A percentile compares a stretch with the other conserved stretches of the same genome.
Evolutionary conservation across 2,329 filamentous ascomycete genomes (phyloP).

Genomic region (Cladosporium sp.): DNA sequence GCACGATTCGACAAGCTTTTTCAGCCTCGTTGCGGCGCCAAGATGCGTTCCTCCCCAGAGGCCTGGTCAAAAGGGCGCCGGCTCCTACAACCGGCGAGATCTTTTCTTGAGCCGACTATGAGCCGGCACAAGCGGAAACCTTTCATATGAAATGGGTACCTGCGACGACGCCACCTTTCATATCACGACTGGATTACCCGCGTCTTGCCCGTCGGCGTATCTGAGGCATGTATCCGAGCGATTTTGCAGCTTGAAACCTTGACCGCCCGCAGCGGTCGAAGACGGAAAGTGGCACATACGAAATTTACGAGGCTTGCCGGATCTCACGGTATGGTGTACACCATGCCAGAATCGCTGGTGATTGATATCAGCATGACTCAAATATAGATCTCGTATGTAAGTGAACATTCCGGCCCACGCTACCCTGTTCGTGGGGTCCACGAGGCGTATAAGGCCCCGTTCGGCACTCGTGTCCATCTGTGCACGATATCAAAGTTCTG

Average conservation of each 20-base stretch:
- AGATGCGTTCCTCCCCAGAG: too few species aligned
- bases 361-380: too few species aligned
- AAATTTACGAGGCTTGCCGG: background rate
- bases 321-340: background rate
- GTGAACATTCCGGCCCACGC: background rate
- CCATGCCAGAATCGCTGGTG: too few species aligned
- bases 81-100: background rate
- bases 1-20: too few species aligned
- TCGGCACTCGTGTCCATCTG: background rate
- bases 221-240: background rate
- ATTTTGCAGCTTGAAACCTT: background rate
- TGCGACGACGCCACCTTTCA: background rate
- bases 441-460: background rate
- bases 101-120: slow-evolving; percentile 1
- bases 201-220: too few species aligned
- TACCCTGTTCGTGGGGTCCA: background rate
- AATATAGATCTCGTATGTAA: too few species aligned
- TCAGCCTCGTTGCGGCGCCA: too few species aligned
- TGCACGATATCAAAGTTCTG: background rate
- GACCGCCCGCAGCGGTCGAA: background rate
- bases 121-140: background rate
- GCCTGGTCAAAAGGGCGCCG: background rate
- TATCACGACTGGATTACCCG: too few species aligned
- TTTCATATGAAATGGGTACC: background rate
- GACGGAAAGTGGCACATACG: background rate